These are phyloP conservation scores for Garcia nutans DNA, from an alignment of 345 rosid species.

Conservation along the genomic window DNA sequence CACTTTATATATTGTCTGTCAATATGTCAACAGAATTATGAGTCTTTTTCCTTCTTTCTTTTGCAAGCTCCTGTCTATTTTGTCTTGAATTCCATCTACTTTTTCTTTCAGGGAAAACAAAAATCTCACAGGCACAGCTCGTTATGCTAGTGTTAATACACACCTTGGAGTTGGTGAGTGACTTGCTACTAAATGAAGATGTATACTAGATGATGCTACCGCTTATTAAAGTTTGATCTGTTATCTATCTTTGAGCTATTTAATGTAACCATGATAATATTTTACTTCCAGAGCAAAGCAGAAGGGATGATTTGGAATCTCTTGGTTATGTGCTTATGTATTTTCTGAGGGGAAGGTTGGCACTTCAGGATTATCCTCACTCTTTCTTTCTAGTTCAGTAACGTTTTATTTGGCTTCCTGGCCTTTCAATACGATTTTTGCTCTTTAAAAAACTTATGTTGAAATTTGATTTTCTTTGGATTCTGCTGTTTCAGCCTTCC, in stretches of 20 bases:
- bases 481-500: slow-evolving; percentile 66
- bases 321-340: slow-evolving; percentile 98
- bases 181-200: neutral
- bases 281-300: slow-evolving; percentile 80
- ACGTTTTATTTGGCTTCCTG: slow-evolving; percentile 16
- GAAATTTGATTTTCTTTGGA: neutral
- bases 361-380: neutral
- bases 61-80: slow-evolving; percentile 9
- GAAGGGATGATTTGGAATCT: slow-evolving; percentile 99
- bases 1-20: neutral
- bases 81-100: neutral
- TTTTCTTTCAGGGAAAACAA: slow-evolving; percentile 78
- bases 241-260: neutral
- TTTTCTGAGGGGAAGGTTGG: slow-evolving; percentile 91
- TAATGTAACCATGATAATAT: neutral
- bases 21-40: neutral
- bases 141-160: slow-evolving; percentile 94
- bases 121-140: slow-evolving; percentile 97
- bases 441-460: neutral
- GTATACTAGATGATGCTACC: neutral
- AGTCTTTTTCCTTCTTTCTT: neutral
- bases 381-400: neutral
- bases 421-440: neutral
- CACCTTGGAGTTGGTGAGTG: slow-evolving; percentile 94
- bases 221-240: neutral